Percentiles rank a stretch among this genome's conserved stretches.
phyloP scores from a whole-genome alignment of 2,329 filamentous ascomycete genomes.

The Dothistroma septosporum region DNA sequence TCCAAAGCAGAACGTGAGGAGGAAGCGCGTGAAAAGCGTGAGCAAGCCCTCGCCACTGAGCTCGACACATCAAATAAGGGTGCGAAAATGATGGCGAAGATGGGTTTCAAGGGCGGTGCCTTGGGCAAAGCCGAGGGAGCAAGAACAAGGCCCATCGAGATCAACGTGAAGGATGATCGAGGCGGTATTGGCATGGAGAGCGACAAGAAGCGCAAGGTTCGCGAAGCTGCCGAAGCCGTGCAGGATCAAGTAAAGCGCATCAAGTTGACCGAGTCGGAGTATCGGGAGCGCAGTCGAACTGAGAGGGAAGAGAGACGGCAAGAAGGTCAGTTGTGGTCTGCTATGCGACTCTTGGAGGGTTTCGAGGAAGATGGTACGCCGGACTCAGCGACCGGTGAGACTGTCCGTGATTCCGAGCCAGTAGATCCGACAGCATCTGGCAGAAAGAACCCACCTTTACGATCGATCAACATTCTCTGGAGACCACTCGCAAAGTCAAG shows the following conservation, averaged over 20 bases:
- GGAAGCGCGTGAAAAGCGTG: conserved; percentile 66
- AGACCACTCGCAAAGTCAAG: conserved; percentile 67
- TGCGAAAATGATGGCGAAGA: conserved; percentile 91
- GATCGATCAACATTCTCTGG: conserved; percentile 71
- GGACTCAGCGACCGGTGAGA: conserved; percentile 16
- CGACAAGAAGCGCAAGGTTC: conserved; percentile 70
- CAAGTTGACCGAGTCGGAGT: conserved; percentile 65
- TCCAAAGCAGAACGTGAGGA: conserved; percentile 81
- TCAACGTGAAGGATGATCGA: conserved; percentile 72
- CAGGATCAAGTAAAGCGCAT: conserved; percentile 53
- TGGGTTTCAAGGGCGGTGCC: conserved; percentile 77
- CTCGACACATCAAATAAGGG: conserved; percentile 63
- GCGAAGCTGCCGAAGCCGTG: conserved; percentile 53
- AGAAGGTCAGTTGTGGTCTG: conserved; percentile 68
- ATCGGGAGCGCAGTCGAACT: conserved; percentile 64
- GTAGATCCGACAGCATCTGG: conserved; percentile 8
- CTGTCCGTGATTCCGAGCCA: conserved; percentile 15
- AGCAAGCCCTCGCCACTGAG: conserved; percentile 69
- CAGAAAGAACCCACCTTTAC: conserved; percentile 31
- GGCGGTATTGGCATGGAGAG: conserved; percentile 79
- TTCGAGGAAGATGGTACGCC: conserved; percentile 56
- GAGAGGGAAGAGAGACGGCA: conserved; percentile 65
- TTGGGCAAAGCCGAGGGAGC: conserved; percentile 60
- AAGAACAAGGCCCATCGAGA: conserved; percentile 67
- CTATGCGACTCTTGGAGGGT: conserved; percentile 77